Base-by-base conservation (phyloP, 345 rosid species). In the Gynandropsis gynandra region DNA sequence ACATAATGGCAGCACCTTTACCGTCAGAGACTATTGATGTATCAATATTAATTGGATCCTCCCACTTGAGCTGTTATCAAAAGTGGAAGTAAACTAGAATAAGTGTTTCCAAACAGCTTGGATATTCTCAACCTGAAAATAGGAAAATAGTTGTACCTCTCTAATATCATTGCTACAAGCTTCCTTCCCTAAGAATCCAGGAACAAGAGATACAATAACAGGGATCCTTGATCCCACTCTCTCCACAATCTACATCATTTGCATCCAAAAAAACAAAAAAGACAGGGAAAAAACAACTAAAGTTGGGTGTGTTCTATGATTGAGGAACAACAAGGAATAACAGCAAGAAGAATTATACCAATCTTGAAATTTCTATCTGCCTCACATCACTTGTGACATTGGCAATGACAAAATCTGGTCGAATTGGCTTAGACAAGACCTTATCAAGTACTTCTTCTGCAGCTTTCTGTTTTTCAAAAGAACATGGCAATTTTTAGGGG, bases 161-260 rank as follows among this genome's bases (percentile, higher is more conserved):
- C 33, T 63, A 66, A 75, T 65, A 9, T 66, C 52, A 61, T 62
- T 51, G 34, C 62, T 81, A 43, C 58, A 0, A n/a, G 62, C 80
- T 68, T 85, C 77, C 40, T 75, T 82, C 16, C 90, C 95, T 53
- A 82, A 67, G 54, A 80, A 18, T 54, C 95, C 95, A 47, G 18
- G 16, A 36, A 69, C 74, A 13, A 54, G 13, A 11, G 85, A 63
- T 37, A 81, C 74, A 19, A 84, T 34, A n/a, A 84, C 52, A 4
- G 81, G 88, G 51, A 71, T 74, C 42, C 36, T 55, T 21, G 76
- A 55, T 50, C 85, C 81, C 59, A 81, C 62, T 54, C 61, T 65
- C 27, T 54, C 45, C 4, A 38, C 63, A 43, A 81, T 64, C 88
- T 81, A 66, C 65, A 63, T 18, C 20, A 64, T 9, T 9, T 7